Conservation (phyloP, 129 eudicot species). For the Flaveria ramosissima region DNA sequence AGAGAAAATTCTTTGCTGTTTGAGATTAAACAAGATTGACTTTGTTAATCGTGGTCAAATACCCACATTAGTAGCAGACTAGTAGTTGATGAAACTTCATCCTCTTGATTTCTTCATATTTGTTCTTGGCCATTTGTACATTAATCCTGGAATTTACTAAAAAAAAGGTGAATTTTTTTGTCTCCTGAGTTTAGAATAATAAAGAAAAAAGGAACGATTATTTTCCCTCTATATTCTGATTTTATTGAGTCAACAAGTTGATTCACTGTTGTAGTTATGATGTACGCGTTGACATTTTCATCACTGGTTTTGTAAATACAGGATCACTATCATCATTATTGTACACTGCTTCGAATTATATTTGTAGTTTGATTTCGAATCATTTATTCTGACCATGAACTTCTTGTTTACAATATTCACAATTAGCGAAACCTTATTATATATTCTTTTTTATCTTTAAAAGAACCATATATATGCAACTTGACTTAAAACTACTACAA, state of each 20-base stretch:
- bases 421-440: background rate
- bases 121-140: slow-evolving; percentile 9
- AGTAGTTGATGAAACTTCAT: slow-evolving; percentile 38
- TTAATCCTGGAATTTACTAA: slow-evolving; percentile 15
- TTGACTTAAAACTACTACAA: background rate
- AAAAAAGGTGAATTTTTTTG: slow-evolving; percentile 16
- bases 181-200: slow-evolving; percentile 10
- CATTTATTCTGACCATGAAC: background rate
- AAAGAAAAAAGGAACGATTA: background rate
- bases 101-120: slow-evolving; percentile 22
- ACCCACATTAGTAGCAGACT: slow-evolving; percentile 58
- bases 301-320: slow-evolving; percentile 26
- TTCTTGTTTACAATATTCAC: background rate
- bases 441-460: background rate
- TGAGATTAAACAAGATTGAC: slow-evolving; percentile 83
- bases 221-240: background rate
- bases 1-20: slow-evolving; percentile 74
- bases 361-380: slow-evolving; percentile 16
- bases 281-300: slow-evolving; percentile 9
- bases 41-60: slow-evolving; percentile 84
- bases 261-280: slow-evolving; percentile 1
- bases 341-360: background rate
- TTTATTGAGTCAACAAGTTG: background rate
- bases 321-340: slow-evolving; percentile 26
- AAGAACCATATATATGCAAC: background rate